Conservation (phyloP, 2,329 filamentous ascomycete species). For the Colletotrichum echinochloae region DNA sequence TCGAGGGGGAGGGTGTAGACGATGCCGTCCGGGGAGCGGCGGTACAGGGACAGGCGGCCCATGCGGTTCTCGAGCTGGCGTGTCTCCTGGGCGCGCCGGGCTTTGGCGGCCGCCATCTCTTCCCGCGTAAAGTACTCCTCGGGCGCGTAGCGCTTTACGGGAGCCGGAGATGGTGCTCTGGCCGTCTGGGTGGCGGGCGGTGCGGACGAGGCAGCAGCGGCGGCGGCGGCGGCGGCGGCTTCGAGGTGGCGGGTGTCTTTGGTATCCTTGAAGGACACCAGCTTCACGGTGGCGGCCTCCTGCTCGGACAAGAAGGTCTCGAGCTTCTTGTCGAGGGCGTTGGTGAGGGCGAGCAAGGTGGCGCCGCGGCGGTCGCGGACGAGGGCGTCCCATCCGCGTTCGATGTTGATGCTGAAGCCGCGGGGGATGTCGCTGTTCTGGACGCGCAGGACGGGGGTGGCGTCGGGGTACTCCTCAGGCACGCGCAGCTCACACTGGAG, state of each 20-base stretch:
- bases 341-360: constrained; percentile 75
- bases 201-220: constrained; percentile 2
- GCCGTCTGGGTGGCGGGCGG: background rate
- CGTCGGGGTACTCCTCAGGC: constrained; percentile 71
- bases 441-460: constrained; percentile 70
- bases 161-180: constrained; percentile 9
- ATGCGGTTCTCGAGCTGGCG: constrained; percentile 82
- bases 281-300: constrained; percentile 78
- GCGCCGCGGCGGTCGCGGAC: constrained; percentile 64
- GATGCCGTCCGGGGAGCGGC: constrained; percentile 76
- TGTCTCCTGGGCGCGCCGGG: constrained; percentile 72
- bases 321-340: constrained; percentile 78
- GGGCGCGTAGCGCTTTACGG: constrained; percentile 52
- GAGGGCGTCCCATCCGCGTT: constrained; percentile 77
- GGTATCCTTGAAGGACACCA: constrained; percentile 70
- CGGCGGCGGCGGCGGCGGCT: background rate
- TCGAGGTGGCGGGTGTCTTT: constrained; percentile 61
- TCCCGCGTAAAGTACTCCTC: constrained; percentile 66
- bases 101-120: constrained; percentile 72
- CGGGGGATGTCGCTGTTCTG: constrained; percentile 76
- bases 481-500: constrained; percentile 77
- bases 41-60: constrained; percentile 74
- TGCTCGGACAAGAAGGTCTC: constrained; percentile 77
- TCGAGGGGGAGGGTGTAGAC: constrained; percentile 79
- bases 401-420: constrained; percentile 81